phyloP scores from a whole-genome alignment of 768 basidiomycete species.

The Suillus americanus region DNA sequence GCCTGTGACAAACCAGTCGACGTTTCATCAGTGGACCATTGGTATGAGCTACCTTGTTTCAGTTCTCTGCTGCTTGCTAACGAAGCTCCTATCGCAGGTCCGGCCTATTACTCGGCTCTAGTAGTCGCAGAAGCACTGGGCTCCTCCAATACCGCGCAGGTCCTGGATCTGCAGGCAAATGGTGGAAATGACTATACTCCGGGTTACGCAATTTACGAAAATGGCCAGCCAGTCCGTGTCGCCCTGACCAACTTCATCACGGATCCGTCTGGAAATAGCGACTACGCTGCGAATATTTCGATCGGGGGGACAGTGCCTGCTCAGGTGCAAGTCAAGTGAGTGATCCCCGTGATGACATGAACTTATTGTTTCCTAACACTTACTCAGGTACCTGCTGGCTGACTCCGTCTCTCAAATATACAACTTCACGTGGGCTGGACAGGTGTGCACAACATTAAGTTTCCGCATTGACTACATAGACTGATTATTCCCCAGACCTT shows the following conservation, averaged over 20 bases:
- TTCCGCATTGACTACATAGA: background rate
- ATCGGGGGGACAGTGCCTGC: constrained; percentile 46
- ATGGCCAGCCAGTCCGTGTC: constrained; percentile 57
- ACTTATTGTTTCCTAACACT: background rate
- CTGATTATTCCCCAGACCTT: constrained; percentile 45
- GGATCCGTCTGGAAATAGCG: constrained; percentile 55
- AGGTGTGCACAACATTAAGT: constrained; percentile 40
- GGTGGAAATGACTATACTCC: constrained; percentile 56
- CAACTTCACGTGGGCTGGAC: constrained; percentile 78
- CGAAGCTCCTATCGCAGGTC: constrained; percentile 24
- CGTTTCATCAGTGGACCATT: constrained; percentile 68
- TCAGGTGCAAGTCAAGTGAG: constrained; percentile 54
- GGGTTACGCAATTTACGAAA: constrained; percentile 67
- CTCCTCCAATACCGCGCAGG: constrained; percentile 58
- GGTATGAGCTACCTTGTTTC: constrained; percentile 20
- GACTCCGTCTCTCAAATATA: constrained; percentile 55
- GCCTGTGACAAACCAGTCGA: constrained; percentile 54
- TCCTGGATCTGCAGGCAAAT: constrained; percentile 64
- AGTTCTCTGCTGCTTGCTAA: background rate
- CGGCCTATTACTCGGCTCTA: constrained; percentile 72
- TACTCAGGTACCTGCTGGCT: constrained; percentile 53
- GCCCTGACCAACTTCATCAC: constrained; percentile 74
- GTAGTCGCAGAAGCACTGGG: constrained; percentile 72
- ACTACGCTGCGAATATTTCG: constrained; percentile 51
- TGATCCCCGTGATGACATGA: constrained; percentile 6